Evolutionary conservation across 345 rosid species (phyloP).

Genomic region (Bruguiera sexangula): DNA sequence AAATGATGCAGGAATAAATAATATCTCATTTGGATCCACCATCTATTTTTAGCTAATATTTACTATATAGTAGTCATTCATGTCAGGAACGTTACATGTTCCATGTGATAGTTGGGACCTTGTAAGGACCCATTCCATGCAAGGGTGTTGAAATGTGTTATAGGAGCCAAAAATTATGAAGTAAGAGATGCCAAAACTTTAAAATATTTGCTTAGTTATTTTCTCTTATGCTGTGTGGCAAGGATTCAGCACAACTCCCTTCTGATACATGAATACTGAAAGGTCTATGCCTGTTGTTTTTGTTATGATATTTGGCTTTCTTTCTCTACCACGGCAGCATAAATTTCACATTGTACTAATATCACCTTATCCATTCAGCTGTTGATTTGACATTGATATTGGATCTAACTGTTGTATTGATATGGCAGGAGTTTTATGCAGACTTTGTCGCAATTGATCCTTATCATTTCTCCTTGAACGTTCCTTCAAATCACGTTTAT

Average conservation of each 20-base stretch:
- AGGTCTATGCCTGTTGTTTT: neutral
- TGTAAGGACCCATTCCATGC: no score
- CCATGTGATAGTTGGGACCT: no score
- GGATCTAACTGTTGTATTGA: constrained; percentile 10
- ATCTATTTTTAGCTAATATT: no score
- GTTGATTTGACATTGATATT: neutral
- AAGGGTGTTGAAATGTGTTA: no score
- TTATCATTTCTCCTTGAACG: constrained; percentile 79
- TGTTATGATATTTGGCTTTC: neutral
- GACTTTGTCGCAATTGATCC: constrained; percentile 90
- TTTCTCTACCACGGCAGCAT: neutral
- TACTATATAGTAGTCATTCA: no score
- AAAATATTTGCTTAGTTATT: neutral
- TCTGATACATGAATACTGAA: neutral
- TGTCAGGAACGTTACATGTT: no score
- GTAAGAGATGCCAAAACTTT: neutral
- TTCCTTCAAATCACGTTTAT: constrained; percentile 72
- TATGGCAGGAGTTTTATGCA: constrained; percentile 89
- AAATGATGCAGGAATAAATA: no score
- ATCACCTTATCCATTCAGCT: neutral
- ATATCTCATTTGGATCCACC: no score
- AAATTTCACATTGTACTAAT: no score
- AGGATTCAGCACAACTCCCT: neutral
- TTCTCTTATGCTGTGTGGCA: neutral
- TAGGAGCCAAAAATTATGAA: neutral